phyloP scores from a whole-genome alignment of 2,329 filamentous ascomycete species.

The Aspergillus sp. region DNA sequence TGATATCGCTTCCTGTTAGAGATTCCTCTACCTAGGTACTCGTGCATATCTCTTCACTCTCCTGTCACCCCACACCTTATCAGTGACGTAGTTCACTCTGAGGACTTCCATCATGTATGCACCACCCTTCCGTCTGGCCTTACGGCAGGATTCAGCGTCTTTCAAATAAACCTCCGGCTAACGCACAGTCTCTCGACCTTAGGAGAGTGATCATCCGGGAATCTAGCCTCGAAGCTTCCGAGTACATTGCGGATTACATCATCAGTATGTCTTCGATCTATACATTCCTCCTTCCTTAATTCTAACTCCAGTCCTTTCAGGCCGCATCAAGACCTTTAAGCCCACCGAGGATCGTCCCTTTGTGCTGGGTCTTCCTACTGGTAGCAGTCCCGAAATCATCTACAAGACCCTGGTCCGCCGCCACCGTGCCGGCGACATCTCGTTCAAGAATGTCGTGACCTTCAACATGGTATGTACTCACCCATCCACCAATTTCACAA shows the following conservation, averaged over 20 bases:
- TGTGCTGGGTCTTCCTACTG: constrained; percentile 79
- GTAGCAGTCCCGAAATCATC: constrained; percentile 74
- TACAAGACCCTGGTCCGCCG: constrained; percentile 70
- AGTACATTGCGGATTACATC: constrained; percentile 79
- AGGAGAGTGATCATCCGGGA: constrained; percentile 86
- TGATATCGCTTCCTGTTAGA: too few species aligned
- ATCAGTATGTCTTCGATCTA: constrained; percentile 54
- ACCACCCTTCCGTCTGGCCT: neutral
- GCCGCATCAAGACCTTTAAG: constrained; percentile 74
- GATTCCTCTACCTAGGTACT: neutral
- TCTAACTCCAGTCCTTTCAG: constrained; percentile 38
- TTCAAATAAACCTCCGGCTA: constrained; percentile 5
- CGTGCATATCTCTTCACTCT: neutral
- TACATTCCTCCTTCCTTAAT: neutral
- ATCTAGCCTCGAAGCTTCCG: constrained; percentile 65
- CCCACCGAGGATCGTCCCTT: constrained; percentile 73
- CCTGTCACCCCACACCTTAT: neutral
- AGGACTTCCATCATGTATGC: constrained; percentile 23
- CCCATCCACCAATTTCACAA: too few species aligned
- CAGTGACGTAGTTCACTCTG: constrained; percentile 26
- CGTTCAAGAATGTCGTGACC: constrained; percentile 83
- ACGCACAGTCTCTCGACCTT: constrained; percentile 10
- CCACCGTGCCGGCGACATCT: constrained; percentile 57
- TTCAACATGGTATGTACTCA: constrained; percentile 82
- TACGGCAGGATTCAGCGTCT: neutral